Evolutionary conservation across 2,329 filamentous ascomycete genomes (phyloP).

Genomic region (Colletotrichum sp.): DNA sequence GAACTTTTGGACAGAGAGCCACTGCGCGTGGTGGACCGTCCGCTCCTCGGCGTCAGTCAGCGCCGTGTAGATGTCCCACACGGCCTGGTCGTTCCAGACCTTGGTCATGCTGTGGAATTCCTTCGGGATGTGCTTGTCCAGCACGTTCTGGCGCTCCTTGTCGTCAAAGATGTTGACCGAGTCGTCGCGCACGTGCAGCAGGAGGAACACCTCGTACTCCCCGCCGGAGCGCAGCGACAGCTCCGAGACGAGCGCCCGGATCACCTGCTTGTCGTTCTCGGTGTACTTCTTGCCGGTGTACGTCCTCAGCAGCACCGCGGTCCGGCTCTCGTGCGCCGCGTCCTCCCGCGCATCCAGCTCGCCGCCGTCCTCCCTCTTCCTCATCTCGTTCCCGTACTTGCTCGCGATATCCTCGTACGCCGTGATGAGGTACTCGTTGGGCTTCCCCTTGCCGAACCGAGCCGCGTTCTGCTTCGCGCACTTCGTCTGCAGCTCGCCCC

Average conservation of each 20-base stretch:
- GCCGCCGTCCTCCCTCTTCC: not conserved
- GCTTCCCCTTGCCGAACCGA: conserved; percentile 57
- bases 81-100: conserved; percentile 77
- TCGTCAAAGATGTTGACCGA: conserved; percentile 63
- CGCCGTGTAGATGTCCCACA: conserved; percentile 78
- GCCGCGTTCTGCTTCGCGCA: conserved; percentile 71
- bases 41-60: conserved; percentile 66
- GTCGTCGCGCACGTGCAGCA: conserved; percentile 78
- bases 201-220: conserved; percentile 80
- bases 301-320: conserved; percentile 77
- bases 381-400: conserved; percentile 3
- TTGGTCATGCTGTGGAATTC: conserved; percentile 76
- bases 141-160: conserved; percentile 61
- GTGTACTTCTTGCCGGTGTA: conserved; percentile 79
- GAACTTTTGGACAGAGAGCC: conserved; percentile 78
- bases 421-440: conserved; percentile 47
- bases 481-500: conserved; percentile 73
- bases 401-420: conserved; percentile 32
- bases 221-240: conserved; percentile 78
- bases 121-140: conserved; percentile 67
- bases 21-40: conserved; percentile 66
- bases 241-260: conserved; percentile 81
- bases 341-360: not conserved
- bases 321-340: conserved; percentile 46
- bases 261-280: conserved; percentile 78